Base-by-base conservation (phyloP, 1,284 basidiomycete species). In the Microbotryum silenes-acaulis region DNA sequence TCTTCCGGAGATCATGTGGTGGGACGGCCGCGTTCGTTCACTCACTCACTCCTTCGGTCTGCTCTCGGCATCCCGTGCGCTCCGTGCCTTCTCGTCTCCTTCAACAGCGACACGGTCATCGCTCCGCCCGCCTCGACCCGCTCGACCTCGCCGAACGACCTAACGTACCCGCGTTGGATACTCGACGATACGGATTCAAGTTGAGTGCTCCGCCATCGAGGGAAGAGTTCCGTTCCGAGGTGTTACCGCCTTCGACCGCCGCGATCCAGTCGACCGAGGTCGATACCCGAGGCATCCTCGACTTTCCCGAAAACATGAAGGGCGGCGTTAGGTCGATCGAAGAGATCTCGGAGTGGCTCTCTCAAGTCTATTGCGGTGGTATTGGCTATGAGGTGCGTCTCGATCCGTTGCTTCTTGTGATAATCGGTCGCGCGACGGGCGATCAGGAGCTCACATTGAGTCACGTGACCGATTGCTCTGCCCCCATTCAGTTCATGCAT, bases 121-220 rank as follows among this genome's bases (percentile, higher is more conserved):
- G 87, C 49, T 87, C 89, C 16, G 88, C 87, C 0, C 80, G 82
- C 58, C 86, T 93, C 52, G 90, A 94, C 72, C 91, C 91, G 0
- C 78, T 93, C 25, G 88, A 90, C 75, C 77, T 93, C 53, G 85
- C 92, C 50, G 84, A 88, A 61, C 83, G 90, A 37, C 88, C 91
- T 70, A 85, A 85, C 71, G 88, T 93, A 0, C 84, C 83, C 4
- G 91, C 90, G 2, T 81, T 94, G 29, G 81, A 88, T 69, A 87
- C 89, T 0, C 73, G 79, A 53, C 82, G 91, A 33, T 93, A 93
- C 68, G 88, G 88, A 0, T 79, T 91, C 3, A 69, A 74, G 1
- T 81, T 86, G 60, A 53, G 54, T 14, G 9, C 18, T 2, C 73
- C 77, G 16, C 72, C 76, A 4, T 75, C 79, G 62, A 76, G 77